These are phyloP conservation scores for Nicotiana tomentosiformis DNA, from an alignment of 257 asterid genomes.

Conservation along the genomic window DNA sequence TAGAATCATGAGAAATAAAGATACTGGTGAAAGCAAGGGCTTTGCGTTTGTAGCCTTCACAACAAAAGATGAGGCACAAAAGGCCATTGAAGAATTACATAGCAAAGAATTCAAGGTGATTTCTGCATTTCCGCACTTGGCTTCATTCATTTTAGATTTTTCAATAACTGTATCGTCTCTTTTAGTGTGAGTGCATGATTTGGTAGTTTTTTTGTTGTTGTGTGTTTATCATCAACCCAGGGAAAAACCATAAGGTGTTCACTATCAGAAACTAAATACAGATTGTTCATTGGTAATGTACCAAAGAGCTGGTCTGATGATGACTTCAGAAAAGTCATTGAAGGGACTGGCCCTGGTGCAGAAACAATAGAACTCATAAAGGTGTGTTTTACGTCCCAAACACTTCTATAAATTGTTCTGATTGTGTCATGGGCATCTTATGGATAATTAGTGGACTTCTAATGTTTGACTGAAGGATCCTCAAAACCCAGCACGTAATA, in stretches of 20 bases:
- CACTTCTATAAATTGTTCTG: slow-evolving; percentile 7
- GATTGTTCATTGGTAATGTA: slow-evolving; percentile 83
- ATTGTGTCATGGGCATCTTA: neutral
- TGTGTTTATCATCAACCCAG: slow-evolving; percentile 41
- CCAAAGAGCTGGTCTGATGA: slow-evolving; percentile 84
- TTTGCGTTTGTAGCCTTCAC: slow-evolving; percentile 91
- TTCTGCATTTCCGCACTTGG: neutral
- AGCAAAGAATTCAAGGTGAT: slow-evolving; percentile 83
- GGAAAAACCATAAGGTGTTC: slow-evolving; percentile 85
- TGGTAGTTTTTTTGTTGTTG: neutral
- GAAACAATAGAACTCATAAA: slow-evolving; percentile 88
- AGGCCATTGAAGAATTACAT: slow-evolving; percentile 77
- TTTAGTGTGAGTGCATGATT: slow-evolving; percentile 10
- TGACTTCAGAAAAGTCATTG: slow-evolving; percentile 62
- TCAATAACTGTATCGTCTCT: neutral
- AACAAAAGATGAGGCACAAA: slow-evolving; percentile 74
- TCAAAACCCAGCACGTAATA: slow-evolving; percentile 72
- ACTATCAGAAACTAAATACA: slow-evolving; percentile 77
- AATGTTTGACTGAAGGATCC: slow-evolving; percentile 64
- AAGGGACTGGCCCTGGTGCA: slow-evolving; percentile 84
- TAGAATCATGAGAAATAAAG: slow-evolving; percentile 80
- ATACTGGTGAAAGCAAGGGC: slow-evolving; percentile 96
- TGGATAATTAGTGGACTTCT: slow-evolving; percentile 7
- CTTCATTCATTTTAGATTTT: neutral
- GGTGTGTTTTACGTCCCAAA: slow-evolving; percentile 30